Evolutionary conservation across 176 grass and related monocot genomes (phyloP).

Genomic region (Hordeum vulgare): DNA sequence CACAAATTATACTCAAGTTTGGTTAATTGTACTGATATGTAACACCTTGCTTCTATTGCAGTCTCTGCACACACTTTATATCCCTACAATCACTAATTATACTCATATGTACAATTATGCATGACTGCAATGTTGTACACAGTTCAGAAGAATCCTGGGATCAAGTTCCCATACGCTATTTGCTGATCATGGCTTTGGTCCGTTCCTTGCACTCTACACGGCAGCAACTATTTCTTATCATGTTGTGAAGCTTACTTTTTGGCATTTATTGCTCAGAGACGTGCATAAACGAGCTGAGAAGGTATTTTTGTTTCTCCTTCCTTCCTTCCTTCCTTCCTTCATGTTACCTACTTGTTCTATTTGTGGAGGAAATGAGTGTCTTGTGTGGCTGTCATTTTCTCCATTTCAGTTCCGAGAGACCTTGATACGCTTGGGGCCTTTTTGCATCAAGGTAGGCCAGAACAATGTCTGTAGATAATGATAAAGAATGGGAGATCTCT

Average conservation of each 20-base stretch:
- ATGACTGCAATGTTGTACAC: too few species aligned
- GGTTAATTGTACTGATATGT: conserved; percentile 37
- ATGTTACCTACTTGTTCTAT: too few species aligned
- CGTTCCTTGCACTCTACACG: conserved; percentile 77
- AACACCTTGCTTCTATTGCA: conserved; percentile 7
- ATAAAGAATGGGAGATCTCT: neutral
- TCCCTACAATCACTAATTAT: conserved; percentile 96
- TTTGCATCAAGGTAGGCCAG: conserved; percentile 82
- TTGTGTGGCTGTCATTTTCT: too few species aligned
- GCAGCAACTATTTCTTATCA: conserved; percentile 84
- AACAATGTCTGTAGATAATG: neutral
- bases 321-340: neutral
- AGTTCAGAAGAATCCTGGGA: conserved; percentile 78
- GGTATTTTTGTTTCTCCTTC: conserved; percentile 27
- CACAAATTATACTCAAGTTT: conserved; percentile 96
- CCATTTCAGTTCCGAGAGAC: too few species aligned
- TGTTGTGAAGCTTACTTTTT: conserved; percentile 73
- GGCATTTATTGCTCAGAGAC: conserved; percentile 69
- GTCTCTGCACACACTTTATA: conserved; percentile 48
- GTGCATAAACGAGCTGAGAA: conserved; percentile 64
- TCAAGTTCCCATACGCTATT: conserved; percentile 59
- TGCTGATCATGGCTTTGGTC: conserved; percentile 65
- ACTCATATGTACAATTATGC: too few species aligned
- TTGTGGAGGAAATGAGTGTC: too few species aligned
- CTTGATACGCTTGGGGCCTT: conserved; percentile 81